These are phyloP conservation scores for Neurospora cerealis DNA, from an alignment of 495 filamentous ascomycete genomes.

Conservation along the genomic window DNA sequence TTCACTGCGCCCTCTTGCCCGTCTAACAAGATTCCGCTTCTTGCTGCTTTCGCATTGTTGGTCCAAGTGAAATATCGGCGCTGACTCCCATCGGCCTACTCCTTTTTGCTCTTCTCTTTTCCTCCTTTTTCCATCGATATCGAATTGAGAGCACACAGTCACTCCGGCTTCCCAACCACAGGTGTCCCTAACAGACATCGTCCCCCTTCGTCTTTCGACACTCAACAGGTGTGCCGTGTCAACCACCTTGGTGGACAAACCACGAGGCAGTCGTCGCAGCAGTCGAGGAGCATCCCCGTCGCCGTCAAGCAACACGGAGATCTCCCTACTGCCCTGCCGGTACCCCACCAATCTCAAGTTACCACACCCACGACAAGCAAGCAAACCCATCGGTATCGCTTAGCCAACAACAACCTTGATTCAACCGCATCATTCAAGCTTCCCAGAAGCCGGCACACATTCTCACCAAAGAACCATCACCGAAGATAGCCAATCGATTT, in stretches of 20 bases:
- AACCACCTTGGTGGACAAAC: not conserved
- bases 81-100: slow-evolving; percentile 36
- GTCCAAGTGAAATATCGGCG: slow-evolving; percentile 38
- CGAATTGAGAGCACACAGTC: not conserved
- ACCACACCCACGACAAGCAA: not conserved
- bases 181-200: not conserved
- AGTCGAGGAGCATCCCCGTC: not conserved
- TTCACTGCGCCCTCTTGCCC: slow-evolving; percentile 22
- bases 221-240: not conserved
- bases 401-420: not conserved
- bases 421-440: not conserved
- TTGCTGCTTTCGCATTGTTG: not conserved
- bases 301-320: not conserved
- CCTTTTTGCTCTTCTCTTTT: slow-evolving; percentile 15
- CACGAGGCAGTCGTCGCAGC: not conserved
- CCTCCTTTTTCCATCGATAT: slow-evolving; percentile 15
- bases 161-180: not conserved
- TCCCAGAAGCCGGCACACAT: not conserved
- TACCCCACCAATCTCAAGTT: not conserved
- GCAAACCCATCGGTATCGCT: not conserved
- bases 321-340: not conserved
- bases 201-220: not conserved
- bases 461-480: not conserved
- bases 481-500: not conserved
- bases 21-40: not conserved